Base-by-base conservation (phyloP, 1,284 basidiomycete species). In the Coniferiporia weirii region DNA sequence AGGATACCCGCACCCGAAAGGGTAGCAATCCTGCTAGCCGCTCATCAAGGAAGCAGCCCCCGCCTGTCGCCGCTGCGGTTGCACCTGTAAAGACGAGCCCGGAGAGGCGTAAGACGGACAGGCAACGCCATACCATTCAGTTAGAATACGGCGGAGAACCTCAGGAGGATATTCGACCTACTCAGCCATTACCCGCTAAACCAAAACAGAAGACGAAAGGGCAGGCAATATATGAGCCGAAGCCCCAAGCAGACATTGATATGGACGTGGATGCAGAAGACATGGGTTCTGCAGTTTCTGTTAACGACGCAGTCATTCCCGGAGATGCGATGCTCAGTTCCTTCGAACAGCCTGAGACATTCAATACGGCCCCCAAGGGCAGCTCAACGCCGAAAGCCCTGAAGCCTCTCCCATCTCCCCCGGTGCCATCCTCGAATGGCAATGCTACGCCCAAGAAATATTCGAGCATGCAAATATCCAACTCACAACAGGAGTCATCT, bases 51-150 rank as follows among this genome's bases (percentile, higher is more conserved):
- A 68, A 43, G 70, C 71, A 17, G 66, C 69, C 43, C 66, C 66
- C 64, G 69, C 63, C 60, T 45, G 63, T 49, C 61, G 65, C 56
- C 62, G 63, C 52, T 56, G 64, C 58, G 53, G 63, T 54, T 54
- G 64, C 58, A 52, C 68, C 63, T 64, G 65, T 63, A 49, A 32
- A 69, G 63, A 67, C 63, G 53, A 68, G 70, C 8, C 66, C 72
- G 15, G 75, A 77, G 52, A 63, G 70, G 60, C 76, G 76, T 65
- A 74, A 75, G 68, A 76, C 73, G 56, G 71, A 68, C 17, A 77
- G 71, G 55, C 82, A 86, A 70, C 75, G 88, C 13, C 93, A 96
- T 72, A 96, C 94, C 1, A 92, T 96, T 45, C 93, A 97, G 71
- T 87, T 97, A 58, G 94, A 96, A 70, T 95, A 95, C 65, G 87